Percentiles rank a stretch among this genome's conserved stretches.
These are phyloP conservation scores for Cyberlindnera mycetangii DNA, from an alignment of 805 yeast genomes.

Conservation along the genomic window DNA sequence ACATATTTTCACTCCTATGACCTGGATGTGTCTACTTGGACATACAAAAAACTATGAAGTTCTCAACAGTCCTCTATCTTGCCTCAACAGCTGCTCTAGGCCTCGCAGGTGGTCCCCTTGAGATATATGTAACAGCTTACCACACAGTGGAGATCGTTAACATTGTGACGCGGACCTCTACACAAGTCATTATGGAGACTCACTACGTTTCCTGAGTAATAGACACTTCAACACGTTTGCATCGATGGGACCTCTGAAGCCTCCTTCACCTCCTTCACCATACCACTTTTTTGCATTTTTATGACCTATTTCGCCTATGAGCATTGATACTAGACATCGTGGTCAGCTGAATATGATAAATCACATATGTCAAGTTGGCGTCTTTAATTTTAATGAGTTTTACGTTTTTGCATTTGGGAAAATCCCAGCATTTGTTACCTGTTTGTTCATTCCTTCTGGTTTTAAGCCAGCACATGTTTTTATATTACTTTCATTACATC, in stretches of 20 bases:
- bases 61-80: constrained; percentile 15
- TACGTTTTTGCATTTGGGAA: too few species aligned
- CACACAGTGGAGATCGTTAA: constrained; percentile 24
- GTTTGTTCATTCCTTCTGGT: too few species aligned
- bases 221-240: not conserved
- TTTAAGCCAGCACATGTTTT: too few species aligned
- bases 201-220: constrained; percentile 15
- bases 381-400: too few species aligned
- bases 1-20: too few species aligned
- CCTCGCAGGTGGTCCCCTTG: constrained; percentile 26
- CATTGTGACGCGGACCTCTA: constrained; percentile 20
- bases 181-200: constrained; percentile 23
- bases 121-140: constrained; percentile 22
- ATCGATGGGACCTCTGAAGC: not conserved
- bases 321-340: too few species aligned
- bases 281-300: not conserved
- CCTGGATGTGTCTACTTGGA: too few species aligned
- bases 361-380: too few species aligned
- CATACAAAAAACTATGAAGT: constrained; percentile 16
- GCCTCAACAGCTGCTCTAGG: constrained; percentile 14
- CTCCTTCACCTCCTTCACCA: not conserved
- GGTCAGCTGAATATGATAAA: too few species aligned
- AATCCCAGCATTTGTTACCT: too few species aligned
- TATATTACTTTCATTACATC: too few species aligned
- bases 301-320: not conserved